Conservation (phyloP, 768 basidiomycete genomes). For the Trametes coccinea region DNA sequence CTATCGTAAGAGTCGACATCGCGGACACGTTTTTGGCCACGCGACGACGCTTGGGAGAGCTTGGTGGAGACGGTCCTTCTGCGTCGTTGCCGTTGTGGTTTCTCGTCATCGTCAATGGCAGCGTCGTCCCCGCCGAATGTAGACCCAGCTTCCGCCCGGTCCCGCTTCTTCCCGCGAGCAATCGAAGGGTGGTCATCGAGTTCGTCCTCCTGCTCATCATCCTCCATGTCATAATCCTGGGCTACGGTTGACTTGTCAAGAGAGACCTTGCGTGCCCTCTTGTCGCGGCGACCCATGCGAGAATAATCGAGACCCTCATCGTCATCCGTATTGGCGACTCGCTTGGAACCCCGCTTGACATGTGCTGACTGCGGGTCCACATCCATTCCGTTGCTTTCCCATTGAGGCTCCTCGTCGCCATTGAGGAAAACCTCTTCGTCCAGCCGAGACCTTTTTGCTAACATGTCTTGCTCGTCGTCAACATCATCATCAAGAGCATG, state of each 20-base stretch:
- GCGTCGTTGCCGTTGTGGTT: constrained; percentile 45
- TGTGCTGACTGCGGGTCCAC: constrained; percentile 20
- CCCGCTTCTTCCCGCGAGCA: constrained; percentile 65
- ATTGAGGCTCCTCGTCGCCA: constrained; percentile 48
- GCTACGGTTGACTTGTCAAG: constrained; percentile 36
- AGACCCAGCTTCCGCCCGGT: constrained; percentile 71
- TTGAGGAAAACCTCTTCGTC: constrained; percentile 50
- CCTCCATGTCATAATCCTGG: constrained; percentile 12
- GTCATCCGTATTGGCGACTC: constrained; percentile 45
- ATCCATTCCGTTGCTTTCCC: constrained; percentile 36
- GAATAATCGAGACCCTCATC: constrained; percentile 46
- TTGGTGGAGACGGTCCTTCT: constrained; percentile 56
- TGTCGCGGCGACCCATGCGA: constrained; percentile 45
- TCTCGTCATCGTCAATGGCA: constrained; percentile 37
- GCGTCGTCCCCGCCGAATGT: constrained; percentile 66
- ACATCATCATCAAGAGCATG: constrained; percentile 44
- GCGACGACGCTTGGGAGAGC: constrained; percentile 47
- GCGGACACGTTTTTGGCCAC: constrained; percentile 70
- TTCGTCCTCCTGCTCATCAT: constrained; percentile 8
- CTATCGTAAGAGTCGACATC: constrained; percentile 42
- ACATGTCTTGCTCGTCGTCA: constrained; percentile 36
- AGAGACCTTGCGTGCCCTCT: constrained; percentile 57
- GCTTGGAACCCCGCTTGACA: constrained; percentile 49
- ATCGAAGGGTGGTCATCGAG: not conserved
- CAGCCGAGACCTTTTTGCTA: constrained; percentile 54